Conservation (phyloP, 805 yeast species). For the Metschnikowia hibisci region DNA sequence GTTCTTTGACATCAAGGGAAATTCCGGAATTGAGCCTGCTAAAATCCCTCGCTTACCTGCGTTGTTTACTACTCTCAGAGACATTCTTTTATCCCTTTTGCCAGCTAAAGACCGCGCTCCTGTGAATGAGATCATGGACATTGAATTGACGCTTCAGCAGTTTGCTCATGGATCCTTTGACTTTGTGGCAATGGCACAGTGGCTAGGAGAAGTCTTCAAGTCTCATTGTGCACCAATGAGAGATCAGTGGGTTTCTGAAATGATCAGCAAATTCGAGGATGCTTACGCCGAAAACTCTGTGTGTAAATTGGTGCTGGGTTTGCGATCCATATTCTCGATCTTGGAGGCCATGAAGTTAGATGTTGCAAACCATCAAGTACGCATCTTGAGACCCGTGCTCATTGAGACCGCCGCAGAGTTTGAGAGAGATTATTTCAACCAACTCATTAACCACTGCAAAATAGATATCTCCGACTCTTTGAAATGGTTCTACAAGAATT, state of each 20-base stretch:
- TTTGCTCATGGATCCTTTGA: conserved; percentile 66
- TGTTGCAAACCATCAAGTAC: conserved; percentile 90
- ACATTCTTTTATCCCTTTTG: conserved; percentile 66
- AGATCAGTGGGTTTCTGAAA: conserved; percentile 82
- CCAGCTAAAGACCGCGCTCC: conserved; percentile 70
- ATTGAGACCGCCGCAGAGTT: conserved; percentile 85
- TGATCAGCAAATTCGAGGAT: conserved; percentile 56
- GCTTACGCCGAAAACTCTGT: conserved; percentile 47
- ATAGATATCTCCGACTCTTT: conserved; percentile 57
- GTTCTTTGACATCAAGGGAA: conserved; percentile 22
- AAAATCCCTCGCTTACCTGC: conserved; percentile 53
- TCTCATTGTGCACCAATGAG: conserved; percentile 96
- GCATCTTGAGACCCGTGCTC: conserved; percentile 77
- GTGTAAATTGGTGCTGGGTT: conserved; percentile 61
- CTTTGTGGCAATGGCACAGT: conserved; percentile 62
- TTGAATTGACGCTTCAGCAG: conserved; percentile 73
- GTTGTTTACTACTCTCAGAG: conserved; percentile 72
- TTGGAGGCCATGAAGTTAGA: conserved; percentile 93
- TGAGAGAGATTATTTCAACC: conserved; percentile 77
- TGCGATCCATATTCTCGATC: conserved; percentile 73
- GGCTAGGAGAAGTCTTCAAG: conserved; percentile 77
- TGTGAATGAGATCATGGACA: conserved; percentile 70
- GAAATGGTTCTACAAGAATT: conserved; percentile 57
- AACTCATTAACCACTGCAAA: conserved; percentile 50
- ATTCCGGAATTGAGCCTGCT: conserved; percentile 13